Conservation (phyloP, 352 stramenopile species). For the Phytophthora chlamydospora region DNA sequence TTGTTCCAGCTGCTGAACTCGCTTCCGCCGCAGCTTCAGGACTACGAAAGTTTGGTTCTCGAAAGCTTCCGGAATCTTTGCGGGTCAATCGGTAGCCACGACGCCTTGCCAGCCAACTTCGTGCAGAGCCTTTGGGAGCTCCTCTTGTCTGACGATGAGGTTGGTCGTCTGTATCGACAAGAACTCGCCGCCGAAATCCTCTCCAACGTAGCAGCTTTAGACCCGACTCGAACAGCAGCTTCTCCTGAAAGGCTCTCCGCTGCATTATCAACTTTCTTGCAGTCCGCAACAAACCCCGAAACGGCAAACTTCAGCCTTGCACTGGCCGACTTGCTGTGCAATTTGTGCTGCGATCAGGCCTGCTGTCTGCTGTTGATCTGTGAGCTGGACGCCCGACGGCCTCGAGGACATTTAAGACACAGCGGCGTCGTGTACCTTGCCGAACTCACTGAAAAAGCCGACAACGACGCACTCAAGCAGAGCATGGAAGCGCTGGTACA, state of each 20-base stretch:
- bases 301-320: conserved; percentile 40
- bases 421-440: conserved; percentile 69
- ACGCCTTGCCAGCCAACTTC: conserved; percentile 25
- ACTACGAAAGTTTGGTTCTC: conserved; percentile 36
- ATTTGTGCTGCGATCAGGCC: conserved; percentile 56
- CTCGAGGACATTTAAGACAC: conserved; percentile 41
- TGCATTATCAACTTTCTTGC: conserved; percentile 47
- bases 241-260: conserved; percentile 38
- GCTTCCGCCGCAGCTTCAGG: conserved; percentile 23
- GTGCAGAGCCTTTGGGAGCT: conserved; percentile 34
- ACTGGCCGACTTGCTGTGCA: conserved; percentile 63
- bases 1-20: conserved; percentile 41
- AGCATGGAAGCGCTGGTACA: conserved; percentile 73
- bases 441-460: conserved; percentile 47
- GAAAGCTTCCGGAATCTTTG: conserved; percentile 63
- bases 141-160: conserved; percentile 26
- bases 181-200: conserved; percentile 53
- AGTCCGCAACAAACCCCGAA: background rate
- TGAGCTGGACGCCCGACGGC: conserved; percentile 66
- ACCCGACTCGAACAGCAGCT: conserved; percentile 15
- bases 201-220: conserved; percentile 40
- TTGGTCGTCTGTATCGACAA: conserved; percentile 15
- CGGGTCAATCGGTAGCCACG: conserved; percentile 24
- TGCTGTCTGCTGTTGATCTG: conserved; percentile 68
- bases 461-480: conserved; percentile 48